phyloP scores from a whole-genome alignment of 352 stramenopile genomes.

The Pythium biforme region DNA sequence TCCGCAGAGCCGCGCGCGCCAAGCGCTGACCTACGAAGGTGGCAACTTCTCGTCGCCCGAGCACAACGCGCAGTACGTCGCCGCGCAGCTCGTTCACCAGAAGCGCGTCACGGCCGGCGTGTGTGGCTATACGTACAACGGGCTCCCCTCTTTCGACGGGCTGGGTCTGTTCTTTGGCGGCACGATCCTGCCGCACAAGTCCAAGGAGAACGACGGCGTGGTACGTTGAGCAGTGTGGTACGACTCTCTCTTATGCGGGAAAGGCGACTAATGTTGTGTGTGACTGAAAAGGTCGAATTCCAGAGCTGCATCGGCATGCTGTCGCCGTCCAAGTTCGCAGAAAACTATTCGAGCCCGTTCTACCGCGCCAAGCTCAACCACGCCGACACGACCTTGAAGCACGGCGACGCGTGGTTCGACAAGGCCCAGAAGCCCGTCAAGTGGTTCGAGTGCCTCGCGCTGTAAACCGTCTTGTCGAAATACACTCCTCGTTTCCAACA shows the following conservation, averaged over 20 bases:
- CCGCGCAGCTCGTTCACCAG: constrained; percentile 31
- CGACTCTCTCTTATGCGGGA: not conserved
- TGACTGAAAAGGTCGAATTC: constrained; percentile 43
- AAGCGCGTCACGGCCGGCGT: constrained; percentile 39
- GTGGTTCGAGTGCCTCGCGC: constrained; percentile 51
- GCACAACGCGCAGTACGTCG: constrained; percentile 32
- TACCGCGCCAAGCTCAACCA: constrained; percentile 66
- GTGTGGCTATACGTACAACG: constrained; percentile 40
- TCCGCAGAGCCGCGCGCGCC: constrained; percentile 31
- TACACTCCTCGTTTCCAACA: no score
- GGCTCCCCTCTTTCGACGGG: constrained; percentile 41
- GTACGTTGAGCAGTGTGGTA: constrained; percentile 21
- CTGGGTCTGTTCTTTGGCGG: constrained; percentile 31
- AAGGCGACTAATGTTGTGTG: constrained; percentile 6
- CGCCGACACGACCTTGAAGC: constrained; percentile 53
- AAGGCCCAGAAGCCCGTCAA: constrained; percentile 54
- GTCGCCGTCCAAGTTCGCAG: constrained; percentile 34
- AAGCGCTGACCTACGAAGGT: constrained; percentile 41
- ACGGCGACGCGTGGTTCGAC: constrained; percentile 50
- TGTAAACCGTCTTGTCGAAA: constrained; percentile 1
- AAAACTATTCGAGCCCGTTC: constrained; percentile 37
- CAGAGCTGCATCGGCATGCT: constrained; percentile 49
- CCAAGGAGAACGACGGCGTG: constrained; percentile 51
- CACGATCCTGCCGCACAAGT: constrained; percentile 42
- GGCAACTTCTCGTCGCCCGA: constrained; percentile 29